Base-by-base conservation (phyloP, 1,284 basidiomycete genomes). In the Ganoderma boninense region DNA sequence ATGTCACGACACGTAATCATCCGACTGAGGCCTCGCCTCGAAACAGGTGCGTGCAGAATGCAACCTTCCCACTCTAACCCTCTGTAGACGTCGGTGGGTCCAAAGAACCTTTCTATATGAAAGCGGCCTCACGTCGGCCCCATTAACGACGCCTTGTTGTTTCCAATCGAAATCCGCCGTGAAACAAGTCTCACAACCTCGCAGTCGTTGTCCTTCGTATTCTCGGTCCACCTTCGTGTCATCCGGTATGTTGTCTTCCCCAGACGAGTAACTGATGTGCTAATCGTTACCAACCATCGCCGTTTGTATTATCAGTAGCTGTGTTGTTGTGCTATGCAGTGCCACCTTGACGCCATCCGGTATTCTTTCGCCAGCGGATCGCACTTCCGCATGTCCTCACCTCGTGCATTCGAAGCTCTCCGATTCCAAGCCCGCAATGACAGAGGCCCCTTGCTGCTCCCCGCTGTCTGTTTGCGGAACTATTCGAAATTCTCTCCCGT, bases 21-120 rank as follows among this genome's bases (percentile, higher is more conserved):
- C 23, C 11, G 40, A 43, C 60, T 42, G 60, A 62, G 60, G 38
- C 16, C 38, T 42, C 23, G 40, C 10, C 60, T 64, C 49, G n/a
- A 35, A 40, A 26, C 62, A 10, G 46, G 40, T 67, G 52, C 54
- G 23, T 43, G 26, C 23, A 32, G 6, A 23, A 16, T 38, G 38
- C 62, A 8, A 23, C 40, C 54, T 62, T 69, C 64, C 64, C 68
- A 61, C 57, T 59, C 44, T 46, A 38, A 66, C 59, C 29, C 35
- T 62, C 18, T 69, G 68, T 69, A 54, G 68, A 69, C 43, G 68
- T 69, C 42, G 42, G 68, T 69, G 68, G 68, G 68, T 69, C 60
- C 44, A 54, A 52, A 32, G 61, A 38, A 57, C 40, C 35, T 60
- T 43, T n/a, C 49, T 32, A 49, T 32, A 46, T 52, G 40, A 42